These are phyloP conservation scores for Papilionanthe hybrid DNA, from an alignment of 116 monocot genomes.

Conservation along the genomic window DNA sequence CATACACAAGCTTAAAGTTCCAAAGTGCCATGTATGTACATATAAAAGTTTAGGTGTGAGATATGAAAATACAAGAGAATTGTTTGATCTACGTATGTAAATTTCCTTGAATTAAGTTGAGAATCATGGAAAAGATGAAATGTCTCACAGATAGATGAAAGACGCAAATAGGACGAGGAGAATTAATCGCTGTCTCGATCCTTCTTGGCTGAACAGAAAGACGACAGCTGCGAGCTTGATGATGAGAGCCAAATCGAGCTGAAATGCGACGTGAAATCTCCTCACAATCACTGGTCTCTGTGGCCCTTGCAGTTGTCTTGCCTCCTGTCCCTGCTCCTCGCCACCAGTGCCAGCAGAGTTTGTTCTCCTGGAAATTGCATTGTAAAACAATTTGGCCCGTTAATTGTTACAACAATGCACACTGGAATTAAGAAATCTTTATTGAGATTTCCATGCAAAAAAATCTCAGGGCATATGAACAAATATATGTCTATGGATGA, in stretches of 20 bases:
- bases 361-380: slow-evolving; percentile 37
- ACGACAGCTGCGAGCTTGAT: slow-evolving; percentile 77
- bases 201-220: slow-evolving; percentile 84
- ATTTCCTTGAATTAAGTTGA: not conserved
- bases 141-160: slow-evolving; percentile 76
- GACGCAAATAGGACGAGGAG: slow-evolving; percentile 61
- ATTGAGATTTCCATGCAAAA: not conserved
- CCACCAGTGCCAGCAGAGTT: slow-evolving; percentile 25
- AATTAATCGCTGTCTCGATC: slow-evolving; percentile 72
- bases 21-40: too few relatives aligned
- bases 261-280: slow-evolving; percentile 80
- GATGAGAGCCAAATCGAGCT: slow-evolving; percentile 74
- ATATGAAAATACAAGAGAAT: too few relatives aligned
- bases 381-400: not conserved
- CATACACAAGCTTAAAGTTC: too few relatives aligned
- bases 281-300: slow-evolving; percentile 74
- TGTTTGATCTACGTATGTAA: too few relatives aligned
- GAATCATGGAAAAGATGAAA: not conserved
- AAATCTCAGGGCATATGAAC: not conserved
- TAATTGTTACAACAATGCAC: not conserved
- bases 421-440: not conserved
- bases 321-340: slow-evolving; percentile 41
- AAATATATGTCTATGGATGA: not conserved
- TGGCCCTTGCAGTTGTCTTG: slow-evolving; percentile 47
- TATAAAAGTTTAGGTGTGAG: too few relatives aligned